phyloP scores from a whole-genome alignment of 129 eudicot genomes.

The Flaveria trinervia region DNA sequence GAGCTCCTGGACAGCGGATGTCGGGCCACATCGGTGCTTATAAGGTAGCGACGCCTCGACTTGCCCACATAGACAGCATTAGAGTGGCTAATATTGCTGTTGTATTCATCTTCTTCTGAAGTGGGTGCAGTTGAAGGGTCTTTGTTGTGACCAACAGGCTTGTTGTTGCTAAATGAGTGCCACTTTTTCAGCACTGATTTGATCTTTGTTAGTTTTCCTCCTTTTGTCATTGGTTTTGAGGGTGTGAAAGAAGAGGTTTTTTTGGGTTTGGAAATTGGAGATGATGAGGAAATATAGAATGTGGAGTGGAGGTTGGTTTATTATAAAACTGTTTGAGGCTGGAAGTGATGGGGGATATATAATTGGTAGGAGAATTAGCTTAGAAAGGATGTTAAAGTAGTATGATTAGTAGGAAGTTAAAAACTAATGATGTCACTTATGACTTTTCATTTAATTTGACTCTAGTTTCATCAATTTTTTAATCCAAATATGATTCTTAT shows the following conservation, averaged over 20 bases:
- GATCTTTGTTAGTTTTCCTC: constrained; percentile 44
- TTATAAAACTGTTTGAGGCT: constrained; percentile 14
- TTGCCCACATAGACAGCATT: constrained; percentile 45
- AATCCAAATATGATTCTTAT: no score
- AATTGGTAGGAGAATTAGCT: no score
- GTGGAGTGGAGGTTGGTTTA: constrained; percentile 23
- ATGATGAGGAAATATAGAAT: constrained; percentile 8
- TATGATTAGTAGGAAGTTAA: no score
- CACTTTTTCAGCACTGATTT: constrained; percentile 38
- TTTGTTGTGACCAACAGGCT: constrained; percentile 18
- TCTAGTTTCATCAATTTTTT: no score
- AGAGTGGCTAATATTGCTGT: constrained; percentile 16
- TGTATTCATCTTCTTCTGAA: constrained; percentile 28
- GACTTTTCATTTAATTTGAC: no score
- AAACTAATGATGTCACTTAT: no score
- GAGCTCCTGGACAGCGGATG: constrained; percentile 43
- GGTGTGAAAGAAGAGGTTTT: not conserved
- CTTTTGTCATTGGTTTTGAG: constrained; percentile 33
- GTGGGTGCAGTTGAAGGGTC: not conserved
- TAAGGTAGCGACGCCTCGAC: constrained; percentile 39
- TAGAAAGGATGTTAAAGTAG: no score
- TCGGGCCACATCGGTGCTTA: constrained; percentile 38
- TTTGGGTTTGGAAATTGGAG: not conserved
- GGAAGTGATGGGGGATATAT: constrained; percentile 27
- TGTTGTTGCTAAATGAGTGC: constrained; percentile 34